Percentiles rank a stretch among this genome's conserved stretches.
Evolutionary conservation across 768 basidiomycete species (phyloP).

Genomic region (Pluteus cervinus): DNA sequence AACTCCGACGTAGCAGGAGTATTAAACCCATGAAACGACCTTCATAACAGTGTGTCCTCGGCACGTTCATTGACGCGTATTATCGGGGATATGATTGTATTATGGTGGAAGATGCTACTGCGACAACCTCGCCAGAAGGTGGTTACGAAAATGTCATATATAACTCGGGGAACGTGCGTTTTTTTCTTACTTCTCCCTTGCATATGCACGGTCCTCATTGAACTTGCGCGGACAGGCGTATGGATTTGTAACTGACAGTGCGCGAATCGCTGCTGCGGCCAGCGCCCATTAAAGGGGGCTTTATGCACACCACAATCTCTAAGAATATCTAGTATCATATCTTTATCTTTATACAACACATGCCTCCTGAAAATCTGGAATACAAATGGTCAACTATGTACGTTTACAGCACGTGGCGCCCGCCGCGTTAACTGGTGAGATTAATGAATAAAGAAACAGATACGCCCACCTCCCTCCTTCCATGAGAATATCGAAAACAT

Average conservation of each 20-base stretch:
- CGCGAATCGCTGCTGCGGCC: conserved; percentile 21
- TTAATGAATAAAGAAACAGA: no score
- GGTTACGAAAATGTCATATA: conserved; percentile 53
- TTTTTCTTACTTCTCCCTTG: not conserved
- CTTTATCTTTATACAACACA: no score
- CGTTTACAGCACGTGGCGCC: no score
- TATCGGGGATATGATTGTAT: conserved; percentile 62
- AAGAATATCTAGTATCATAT: no score
- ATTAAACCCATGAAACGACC: not conserved
- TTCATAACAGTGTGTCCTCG: conserved; percentile 48
- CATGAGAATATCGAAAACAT: no score
- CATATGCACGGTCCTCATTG: not conserved
- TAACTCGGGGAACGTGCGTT: conserved; percentile 48
- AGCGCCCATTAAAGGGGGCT: no score
- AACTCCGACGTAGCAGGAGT: no score
- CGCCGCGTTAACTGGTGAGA: no score
- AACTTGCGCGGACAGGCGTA: conserved; percentile 32
- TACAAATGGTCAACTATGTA: no score
- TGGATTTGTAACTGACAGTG: conserved; percentile 42
- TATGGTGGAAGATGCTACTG: conserved; percentile 49
- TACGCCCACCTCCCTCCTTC: no score
- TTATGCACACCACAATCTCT: no score
- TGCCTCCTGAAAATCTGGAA: no score
- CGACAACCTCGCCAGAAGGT: conserved; percentile 56
- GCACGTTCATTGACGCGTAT: conserved; percentile 59